A percentile compares a stretch with the other conserved stretches of the same genome.
Evolutionary conservation across 129 eudicot genomes (phyloP).

Genomic region (Saussurea involucrata): DNA sequence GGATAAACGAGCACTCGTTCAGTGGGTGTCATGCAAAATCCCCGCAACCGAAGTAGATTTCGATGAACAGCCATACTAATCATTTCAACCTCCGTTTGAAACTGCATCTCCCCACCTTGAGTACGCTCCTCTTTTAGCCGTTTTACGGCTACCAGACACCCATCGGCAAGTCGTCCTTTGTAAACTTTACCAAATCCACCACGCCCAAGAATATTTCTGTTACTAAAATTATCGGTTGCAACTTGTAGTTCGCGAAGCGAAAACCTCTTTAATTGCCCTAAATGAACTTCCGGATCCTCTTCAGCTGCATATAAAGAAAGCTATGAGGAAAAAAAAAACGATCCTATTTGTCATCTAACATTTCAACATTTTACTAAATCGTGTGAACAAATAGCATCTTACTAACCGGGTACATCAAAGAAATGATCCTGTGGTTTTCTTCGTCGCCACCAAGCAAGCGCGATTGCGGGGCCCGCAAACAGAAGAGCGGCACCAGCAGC

Average conservation of each 20-base stretch:
- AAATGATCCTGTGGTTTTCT: slow-evolving; percentile 90
- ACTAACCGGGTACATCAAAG: slow-evolving; percentile 99
- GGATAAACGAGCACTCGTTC: slow-evolving; percentile 92
- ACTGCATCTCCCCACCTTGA: slow-evolving; percentile 90
- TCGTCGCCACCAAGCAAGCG: slow-evolving; percentile 87
- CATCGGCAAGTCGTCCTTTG: slow-evolving; percentile 82
- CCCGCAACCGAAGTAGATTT: slow-evolving; percentile 79
- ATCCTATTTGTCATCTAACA: background rate
- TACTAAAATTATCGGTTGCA: slow-evolving; percentile 76
- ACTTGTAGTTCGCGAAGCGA: slow-evolving; percentile 87
- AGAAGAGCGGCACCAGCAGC: slow-evolving; percentile 97
- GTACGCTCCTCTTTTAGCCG: slow-evolving; percentile 87
- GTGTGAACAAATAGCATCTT: background rate
- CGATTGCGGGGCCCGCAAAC: slow-evolving; percentile 96
- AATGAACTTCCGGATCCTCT: slow-evolving; percentile 85
- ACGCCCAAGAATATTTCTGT: slow-evolving; percentile 74
- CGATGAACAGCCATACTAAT: slow-evolving; percentile 96
- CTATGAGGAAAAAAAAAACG: background rate
- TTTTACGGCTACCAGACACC: slow-evolving; percentile 80
- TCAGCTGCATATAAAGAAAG: slow-evolving; percentile 52
- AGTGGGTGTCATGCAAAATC: slow-evolving; percentile 94
- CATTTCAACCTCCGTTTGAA: slow-evolving; percentile 88
- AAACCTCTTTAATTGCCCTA: slow-evolving; percentile 83
- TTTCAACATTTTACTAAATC: background rate
- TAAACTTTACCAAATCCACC: slow-evolving; percentile 95